Evolutionary conservation across 208 protist genomes (phyloP).

Genomic region (Angomonas desouzai): DNA sequence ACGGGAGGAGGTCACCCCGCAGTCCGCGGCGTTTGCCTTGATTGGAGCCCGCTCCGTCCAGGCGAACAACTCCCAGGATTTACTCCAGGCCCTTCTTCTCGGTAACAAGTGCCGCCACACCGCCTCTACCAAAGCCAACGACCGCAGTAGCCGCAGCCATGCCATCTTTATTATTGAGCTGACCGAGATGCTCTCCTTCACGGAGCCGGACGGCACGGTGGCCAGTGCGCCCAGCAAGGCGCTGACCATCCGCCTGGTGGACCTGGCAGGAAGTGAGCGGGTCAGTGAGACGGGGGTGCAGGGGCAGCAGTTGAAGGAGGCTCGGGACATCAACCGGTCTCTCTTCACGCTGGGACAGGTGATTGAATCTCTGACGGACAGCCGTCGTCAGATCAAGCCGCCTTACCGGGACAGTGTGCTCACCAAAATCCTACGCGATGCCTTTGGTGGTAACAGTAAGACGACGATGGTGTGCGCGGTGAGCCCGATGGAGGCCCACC

Average conservation of each 20-base stretch:
- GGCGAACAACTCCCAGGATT: constrained; percentile 40
- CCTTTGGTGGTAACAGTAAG: constrained; percentile 89
- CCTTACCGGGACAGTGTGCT: constrained; percentile 84
- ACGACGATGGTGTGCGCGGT: constrained; percentile 88
- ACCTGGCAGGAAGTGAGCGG: constrained; percentile 86
- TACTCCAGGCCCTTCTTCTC: constrained; percentile 55
- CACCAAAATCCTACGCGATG: constrained; percentile 83
- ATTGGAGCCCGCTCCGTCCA: constrained; percentile 46
- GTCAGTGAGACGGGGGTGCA: constrained; percentile 71
- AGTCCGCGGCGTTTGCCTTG: constrained; percentile 60
- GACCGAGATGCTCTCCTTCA: constrained; percentile 62
- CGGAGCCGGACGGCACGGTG: constrained; percentile 46
- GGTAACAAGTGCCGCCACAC: constrained; percentile 76
- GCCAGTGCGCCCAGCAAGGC: constrained; percentile 61
- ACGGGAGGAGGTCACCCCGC: constrained; percentile 60
- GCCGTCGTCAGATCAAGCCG: constrained; percentile 55
- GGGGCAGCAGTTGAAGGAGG: constrained; percentile 81
- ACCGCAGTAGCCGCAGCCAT: constrained; percentile 85
- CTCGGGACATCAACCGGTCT: constrained; percentile 78
- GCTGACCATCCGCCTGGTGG: constrained; percentile 74
- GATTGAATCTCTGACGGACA: constrained; percentile 76
- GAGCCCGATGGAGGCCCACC: constrained; percentile 48
- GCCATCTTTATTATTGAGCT: constrained; percentile 82
- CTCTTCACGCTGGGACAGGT: constrained; percentile 85
- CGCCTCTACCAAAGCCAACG: constrained; percentile 66